These are phyloP conservation scores for Solanum lignicaule DNA, from an alignment of 257 asterid species.

Conservation along the genomic window DNA sequence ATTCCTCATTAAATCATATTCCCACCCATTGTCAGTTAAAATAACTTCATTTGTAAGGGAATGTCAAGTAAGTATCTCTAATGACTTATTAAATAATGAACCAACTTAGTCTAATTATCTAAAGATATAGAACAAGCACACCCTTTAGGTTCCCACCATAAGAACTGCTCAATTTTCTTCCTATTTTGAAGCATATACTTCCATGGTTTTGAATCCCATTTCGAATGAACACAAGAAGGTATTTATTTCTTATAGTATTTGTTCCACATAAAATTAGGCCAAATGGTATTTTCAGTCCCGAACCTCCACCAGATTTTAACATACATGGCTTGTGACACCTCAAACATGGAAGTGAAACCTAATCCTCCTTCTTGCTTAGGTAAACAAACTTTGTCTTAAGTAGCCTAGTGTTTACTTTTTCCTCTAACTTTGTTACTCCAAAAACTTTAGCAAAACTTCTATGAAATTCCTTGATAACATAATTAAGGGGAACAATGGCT, in stretches of 20 bases:
- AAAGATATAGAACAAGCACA: not conserved
- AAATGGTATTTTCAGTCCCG: not conserved
- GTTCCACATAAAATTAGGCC: not conserved
- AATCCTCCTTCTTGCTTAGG: not conserved
- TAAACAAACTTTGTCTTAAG: not conserved
- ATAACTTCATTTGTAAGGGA: not conserved
- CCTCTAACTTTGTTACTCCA: not conserved
- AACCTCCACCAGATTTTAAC: not conserved
- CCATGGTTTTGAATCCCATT: not conserved
- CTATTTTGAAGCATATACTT: not conserved
- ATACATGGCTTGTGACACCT: not conserved
- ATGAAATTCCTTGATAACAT: not conserved
- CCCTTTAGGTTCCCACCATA: not conserved
- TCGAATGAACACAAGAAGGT: not conserved
- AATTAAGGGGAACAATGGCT: not conserved
- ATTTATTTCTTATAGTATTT: not conserved
- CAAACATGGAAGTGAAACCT: not conserved
- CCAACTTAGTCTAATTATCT: not conserved
- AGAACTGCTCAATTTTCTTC: not conserved
- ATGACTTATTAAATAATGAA: not conserved
- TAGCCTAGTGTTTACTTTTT: not conserved
- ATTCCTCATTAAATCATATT: not conserved
- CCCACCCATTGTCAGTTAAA: not conserved
- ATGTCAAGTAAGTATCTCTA: not conserved
- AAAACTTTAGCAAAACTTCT: not conserved